Base-by-base conservation (phyloP, 352 stramenopile genomes). In the Phytophthora chlamydospora region DNA sequence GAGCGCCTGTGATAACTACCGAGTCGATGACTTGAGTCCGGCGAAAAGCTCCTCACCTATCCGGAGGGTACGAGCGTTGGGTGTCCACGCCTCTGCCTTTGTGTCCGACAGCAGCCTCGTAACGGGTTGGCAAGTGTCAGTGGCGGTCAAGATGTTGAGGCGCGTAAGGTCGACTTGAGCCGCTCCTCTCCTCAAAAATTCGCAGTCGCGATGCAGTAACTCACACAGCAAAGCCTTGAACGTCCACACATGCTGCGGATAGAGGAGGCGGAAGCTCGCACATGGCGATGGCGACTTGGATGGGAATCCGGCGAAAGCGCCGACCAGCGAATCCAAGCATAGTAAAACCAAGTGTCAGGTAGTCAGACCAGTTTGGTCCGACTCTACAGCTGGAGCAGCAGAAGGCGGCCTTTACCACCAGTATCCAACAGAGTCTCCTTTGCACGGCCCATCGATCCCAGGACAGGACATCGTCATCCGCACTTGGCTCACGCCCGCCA, bases 351-450 rank as follows among this genome's bases (percentile, higher is more conserved):
- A 60, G 54, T 56, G 14, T 9, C 40, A 17, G 35, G 55, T 38
- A 56, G 58, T 71, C 62, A 71, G 62, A 51, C 50, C 47, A 33
- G 27, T 11, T 43, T 46, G 39, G 42, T 36, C 51, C 31, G 50
- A 35, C 44, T 67, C 16, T 56, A 6, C 62, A 61, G 32, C 48
- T 66, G 61, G 34, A 45, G 34, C 14, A 45, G 59, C 45, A 47
- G 57, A 65, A 62, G 44, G 39, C 42, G 53, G 39, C 55, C 62
- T 70, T 66, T 70, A 70, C 59, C 49, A 8, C 12, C 2, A 14
- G 32, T 53, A 55, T 45, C 47, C 47, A 55, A 36, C 14, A 16
- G 27, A 41, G 39, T 50, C 14, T 53, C 27, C 33, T 4, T 48
- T 48, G 9, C 10, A 32, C 11, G 6, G 14, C 47, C 53, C 24